Conservation (phyloP, 179 eudicot genomes). For the Silene noctiflora region DNA sequence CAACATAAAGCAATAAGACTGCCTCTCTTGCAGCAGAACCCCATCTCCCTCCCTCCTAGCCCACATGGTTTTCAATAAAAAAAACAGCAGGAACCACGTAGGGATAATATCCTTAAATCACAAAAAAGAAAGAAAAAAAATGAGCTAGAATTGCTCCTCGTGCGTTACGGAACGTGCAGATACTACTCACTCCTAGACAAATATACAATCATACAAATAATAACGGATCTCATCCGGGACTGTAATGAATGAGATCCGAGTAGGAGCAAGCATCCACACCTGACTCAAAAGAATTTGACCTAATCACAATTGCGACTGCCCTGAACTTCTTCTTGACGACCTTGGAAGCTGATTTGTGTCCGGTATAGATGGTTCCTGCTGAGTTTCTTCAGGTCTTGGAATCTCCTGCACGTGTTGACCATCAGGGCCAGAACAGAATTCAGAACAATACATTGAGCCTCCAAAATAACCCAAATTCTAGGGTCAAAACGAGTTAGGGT, state of each 20-base stretch:
- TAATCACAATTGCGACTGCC: constrained; percentile 52
- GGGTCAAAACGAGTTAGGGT: too few relatives aligned
- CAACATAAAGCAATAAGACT: too few relatives aligned
- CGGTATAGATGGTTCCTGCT: constrained; percentile 30
- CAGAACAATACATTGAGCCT: background rate
- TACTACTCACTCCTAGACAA: constrained; percentile 28
- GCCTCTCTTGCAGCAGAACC: background rate
- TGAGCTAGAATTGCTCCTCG: constrained; percentile 30
- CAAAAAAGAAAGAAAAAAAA: constrained; percentile 14
- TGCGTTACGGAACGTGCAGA: constrained; percentile 29
- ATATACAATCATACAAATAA: constrained; percentile 64
- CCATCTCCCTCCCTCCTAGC: constrained; percentile 12
- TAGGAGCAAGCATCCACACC: constrained; percentile 14
- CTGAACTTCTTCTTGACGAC: constrained; percentile 46
- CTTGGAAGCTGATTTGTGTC: constrained; percentile 52
- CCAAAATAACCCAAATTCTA: too few relatives aligned
- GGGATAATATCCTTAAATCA: constrained; percentile 25
- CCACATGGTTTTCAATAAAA: constrained; percentile 45
- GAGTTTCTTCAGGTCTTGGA: constrained; percentile 48
- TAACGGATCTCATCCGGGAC: constrained; percentile 30
- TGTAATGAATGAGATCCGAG: constrained; percentile 29
- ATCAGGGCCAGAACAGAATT: background rate
- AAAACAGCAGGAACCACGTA: constrained; percentile 50
- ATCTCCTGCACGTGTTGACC: constrained; percentile 39
- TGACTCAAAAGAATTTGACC: constrained; percentile 18